Base-by-base conservation (phyloP, 1,284 basidiomycete genomes). In the Phlebopus sp. region DNA sequence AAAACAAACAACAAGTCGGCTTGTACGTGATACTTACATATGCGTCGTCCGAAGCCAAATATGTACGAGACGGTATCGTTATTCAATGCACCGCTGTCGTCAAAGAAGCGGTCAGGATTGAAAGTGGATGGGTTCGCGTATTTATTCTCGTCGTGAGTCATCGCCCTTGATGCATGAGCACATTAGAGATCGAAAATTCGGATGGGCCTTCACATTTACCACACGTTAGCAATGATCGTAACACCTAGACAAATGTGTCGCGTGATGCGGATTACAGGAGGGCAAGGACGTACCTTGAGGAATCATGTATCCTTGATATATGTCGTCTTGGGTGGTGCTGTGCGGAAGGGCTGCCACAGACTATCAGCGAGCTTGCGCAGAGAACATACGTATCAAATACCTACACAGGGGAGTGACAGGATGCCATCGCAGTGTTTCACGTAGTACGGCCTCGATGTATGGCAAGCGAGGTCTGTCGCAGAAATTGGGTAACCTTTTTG, bases 71-170 rank as follows among this genome's bases (percentile, higher is more conserved):
- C 43, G 21, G 43, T 47, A 34, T 47, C 46, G 13, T 46, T 32
- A 11, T 44, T 47, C 29, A 47, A n/a, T 13, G 23, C 18, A 8
- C 46, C 46, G n/a, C 27, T 35, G 32, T 35, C 32, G 6, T 29
- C 38, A 15, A 56, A 21, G 49, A 50, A 62, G 25, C 60, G 45
- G 10, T 52, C 55, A 14, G 59, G 60, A 23, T 54, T 47, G 48
- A 63, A 63, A 10, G 23, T 27, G 32, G 44, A 31, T 23, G 59
- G 59, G 36, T 59, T 44, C n/a, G 41, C 35, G 47, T 58, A 63
- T 13, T 35, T 25, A 5, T 23, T 30, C 30, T 53, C 44, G 46
- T 60, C 54, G 29, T 57, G 54, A 11, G 51, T 32, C 37, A 62
- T 35, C 2, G 32, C 32, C 32, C 32, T 35, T 35, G 32, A 18